Evolutionary conservation across 768 basidiomycete genomes (phyloP).

Genomic region (Boletus rubropictus): DNA sequence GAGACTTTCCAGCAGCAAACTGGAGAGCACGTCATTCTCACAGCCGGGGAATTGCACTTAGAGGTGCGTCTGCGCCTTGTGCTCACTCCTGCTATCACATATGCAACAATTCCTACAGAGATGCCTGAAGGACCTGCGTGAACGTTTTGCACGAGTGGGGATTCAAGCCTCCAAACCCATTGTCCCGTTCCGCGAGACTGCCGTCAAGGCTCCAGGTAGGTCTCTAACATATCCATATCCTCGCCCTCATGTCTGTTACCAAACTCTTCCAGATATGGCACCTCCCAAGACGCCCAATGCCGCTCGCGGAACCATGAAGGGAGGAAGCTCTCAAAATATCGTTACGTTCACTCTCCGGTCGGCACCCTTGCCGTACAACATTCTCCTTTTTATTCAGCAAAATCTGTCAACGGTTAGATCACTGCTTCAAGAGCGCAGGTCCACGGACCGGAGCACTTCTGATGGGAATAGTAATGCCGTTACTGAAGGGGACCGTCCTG

Average conservation of each 20-base stretch:
- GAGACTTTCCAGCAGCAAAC: constrained; percentile 97
- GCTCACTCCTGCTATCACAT: neutral
- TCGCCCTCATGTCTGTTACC: neutral
- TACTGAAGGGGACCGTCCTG: constrained; percentile 36
- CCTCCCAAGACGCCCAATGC: constrained; percentile 69
- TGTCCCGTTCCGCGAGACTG: constrained; percentile 96
- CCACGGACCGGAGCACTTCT: constrained; percentile 29
- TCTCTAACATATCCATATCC: neutral
- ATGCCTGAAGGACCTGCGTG: constrained; percentile 92
- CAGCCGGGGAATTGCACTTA: constrained; percentile 92
- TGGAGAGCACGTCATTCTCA: constrained; percentile 94
- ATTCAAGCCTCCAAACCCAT: constrained; percentile 94
- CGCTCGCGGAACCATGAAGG: constrained; percentile 71
- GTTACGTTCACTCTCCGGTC: constrained; percentile 84
- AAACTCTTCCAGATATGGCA: constrained; percentile 64
- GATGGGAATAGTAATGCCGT: constrained; percentile 9
- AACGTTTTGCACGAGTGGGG: constrained; percentile 88
- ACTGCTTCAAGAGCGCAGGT: constrained; percentile 47
- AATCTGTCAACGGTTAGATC: constrained; percentile 62
- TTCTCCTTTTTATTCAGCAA: constrained; percentile 73
- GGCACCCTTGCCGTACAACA: constrained; percentile 61
- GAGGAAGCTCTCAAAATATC: constrained; percentile 59
- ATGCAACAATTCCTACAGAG: constrained; percentile 46
- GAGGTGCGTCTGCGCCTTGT: constrained; percentile 53
- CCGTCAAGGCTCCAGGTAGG: constrained; percentile 69